A percentile compares a stretch with the other conserved stretches of the same genome.
Evolutionary conservation across 2,329 filamentous ascomycete genomes (phyloP).

Genomic region (Colletotrichum nymphaeae): DNA sequence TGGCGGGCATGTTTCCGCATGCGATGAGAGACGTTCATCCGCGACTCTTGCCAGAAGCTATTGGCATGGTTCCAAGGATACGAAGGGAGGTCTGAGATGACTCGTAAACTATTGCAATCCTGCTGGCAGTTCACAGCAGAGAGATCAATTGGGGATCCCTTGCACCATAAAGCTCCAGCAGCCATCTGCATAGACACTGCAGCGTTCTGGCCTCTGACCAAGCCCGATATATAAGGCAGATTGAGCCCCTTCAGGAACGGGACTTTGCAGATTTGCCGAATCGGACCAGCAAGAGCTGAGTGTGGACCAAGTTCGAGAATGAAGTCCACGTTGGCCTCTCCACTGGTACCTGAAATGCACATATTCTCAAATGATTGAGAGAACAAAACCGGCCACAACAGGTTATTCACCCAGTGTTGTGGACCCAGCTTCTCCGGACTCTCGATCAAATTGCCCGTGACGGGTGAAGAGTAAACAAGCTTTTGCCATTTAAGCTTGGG

Average conservation of each 20-base stretch:
- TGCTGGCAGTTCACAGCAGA: conserved; percentile 35
- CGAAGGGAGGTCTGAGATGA: conserved; percentile 34
- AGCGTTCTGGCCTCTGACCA: conserved; percentile 7
- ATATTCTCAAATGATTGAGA: conserved; percentile 17
- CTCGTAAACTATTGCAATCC: background rate
- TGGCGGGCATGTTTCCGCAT: conserved; percentile 18
- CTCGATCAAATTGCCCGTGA: conserved; percentile 39
- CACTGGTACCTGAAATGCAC: background rate
- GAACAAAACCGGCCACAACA: conserved; percentile 10
- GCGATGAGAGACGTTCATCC: conserved; percentile 26
- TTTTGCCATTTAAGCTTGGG: conserved; percentile 40
- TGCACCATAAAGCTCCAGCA: conserved; percentile 6
- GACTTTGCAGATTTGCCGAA: conserved; percentile 60
- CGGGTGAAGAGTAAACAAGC: conserved; percentile 37
- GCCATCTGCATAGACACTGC: conserved; percentile 3
- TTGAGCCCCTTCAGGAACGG: background rate
- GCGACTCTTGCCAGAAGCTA: conserved; percentile 29
- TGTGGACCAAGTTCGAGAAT: conserved; percentile 62
- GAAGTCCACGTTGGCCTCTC: conserved; percentile 42
- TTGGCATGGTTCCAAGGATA: conserved; percentile 37
- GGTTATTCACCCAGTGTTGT: conserved; percentile 26
- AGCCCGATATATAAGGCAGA: background rate
- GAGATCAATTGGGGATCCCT: conserved; percentile 5
- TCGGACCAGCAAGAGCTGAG: conserved; percentile 59
- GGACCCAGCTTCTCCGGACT: conserved; percentile 6